These are phyloP conservation scores for Penicillium concentricum DNA, from an alignment of 2,329 filamentous ascomycete species.

Conservation along the genomic window DNA sequence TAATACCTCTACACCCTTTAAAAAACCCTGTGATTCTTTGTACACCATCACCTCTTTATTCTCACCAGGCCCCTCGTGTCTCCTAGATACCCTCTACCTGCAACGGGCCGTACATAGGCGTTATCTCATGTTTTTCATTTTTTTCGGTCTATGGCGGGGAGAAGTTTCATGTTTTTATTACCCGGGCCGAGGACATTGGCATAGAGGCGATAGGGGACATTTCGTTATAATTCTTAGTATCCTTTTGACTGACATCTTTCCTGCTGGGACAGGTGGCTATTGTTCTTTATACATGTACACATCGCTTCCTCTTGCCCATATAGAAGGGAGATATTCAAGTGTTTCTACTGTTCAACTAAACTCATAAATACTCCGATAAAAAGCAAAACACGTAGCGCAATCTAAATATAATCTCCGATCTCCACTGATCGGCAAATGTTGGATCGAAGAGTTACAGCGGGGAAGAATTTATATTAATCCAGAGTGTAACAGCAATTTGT, in stretches of 20 bases:
- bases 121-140: constrained; percentile 11
- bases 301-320: not conserved
- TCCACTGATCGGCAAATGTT: not conserved
- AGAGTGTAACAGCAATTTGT: not conserved
- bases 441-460: not conserved
- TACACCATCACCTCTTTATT: constrained; percentile 1
- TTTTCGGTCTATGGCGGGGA: not conserved
- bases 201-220: constrained; percentile 23
- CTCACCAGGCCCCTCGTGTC: constrained; percentile 11
- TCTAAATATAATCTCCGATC: too few relatives aligned
- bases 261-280: not conserved
- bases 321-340: not conserved
- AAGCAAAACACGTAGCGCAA: not conserved
- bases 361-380: not conserved
- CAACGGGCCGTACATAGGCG: constrained; percentile 28
- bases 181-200: not conserved
- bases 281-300: not conserved
- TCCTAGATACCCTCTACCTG: constrained; percentile 24
- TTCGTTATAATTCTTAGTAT: not conserved
- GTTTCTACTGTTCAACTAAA: not conserved
- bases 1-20: constrained; percentile 4
- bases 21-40: constrained; percentile 2
- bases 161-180: constrained; percentile 1
- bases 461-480: not conserved
- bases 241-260: not conserved